Conservation (phyloP, 352 stramenopile species). For the Phytophthora fragariae region DNA sequence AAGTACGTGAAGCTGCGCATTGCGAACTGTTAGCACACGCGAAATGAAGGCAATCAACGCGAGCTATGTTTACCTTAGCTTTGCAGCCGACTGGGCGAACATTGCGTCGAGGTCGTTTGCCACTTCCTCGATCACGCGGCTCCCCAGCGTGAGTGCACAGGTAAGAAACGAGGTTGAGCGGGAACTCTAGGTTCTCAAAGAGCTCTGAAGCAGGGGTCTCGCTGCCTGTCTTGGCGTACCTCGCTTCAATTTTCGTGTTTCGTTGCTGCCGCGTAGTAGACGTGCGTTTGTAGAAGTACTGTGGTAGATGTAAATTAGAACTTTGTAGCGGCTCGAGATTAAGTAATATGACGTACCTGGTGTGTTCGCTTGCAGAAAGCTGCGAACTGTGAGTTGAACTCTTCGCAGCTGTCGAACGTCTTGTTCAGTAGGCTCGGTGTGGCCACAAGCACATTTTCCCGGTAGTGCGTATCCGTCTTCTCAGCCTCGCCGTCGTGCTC, state of each 20-base stretch:
- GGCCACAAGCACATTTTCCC: not conserved
- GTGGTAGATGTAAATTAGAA: too few species aligned
- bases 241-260: not conserved
- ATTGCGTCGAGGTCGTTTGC: not conserved
- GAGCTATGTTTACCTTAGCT: not conserved
- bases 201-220: not conserved
- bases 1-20: not conserved
- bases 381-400: not conserved
- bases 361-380: too few species aligned
- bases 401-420: not conserved
- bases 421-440: not conserved
- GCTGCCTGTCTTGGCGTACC: not conserved
- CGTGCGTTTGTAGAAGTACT: too few species aligned
- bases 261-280: not conserved
- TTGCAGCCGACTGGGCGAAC: not conserved
- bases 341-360: too few species aligned
- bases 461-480: not conserved
- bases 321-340: too few species aligned
- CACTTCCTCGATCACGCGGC: not conserved
- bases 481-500: not conserved
- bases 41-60: not conserved
- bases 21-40: not conserved
- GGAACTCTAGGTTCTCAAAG: not conserved
- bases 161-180: not conserved
- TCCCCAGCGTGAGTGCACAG: not conserved